These are phyloP conservation scores for Magnolia officinalis DNA, from an alignment of 164 flowering plant species.

Conservation along the genomic window DNA sequence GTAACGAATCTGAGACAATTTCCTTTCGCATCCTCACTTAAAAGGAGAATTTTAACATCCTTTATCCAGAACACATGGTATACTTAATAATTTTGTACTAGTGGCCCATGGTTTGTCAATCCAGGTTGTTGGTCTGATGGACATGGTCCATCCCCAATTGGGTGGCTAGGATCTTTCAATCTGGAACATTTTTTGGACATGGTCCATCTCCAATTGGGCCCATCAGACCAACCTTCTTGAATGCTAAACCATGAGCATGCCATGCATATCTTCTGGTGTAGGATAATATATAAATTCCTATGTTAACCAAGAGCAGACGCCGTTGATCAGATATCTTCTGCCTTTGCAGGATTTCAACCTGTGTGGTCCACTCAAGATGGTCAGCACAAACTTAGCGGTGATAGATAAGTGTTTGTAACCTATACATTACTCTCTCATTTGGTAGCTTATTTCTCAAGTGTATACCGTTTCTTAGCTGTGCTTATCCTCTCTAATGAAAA, in stretches of 20 bases:
- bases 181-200: background rate
- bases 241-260: background rate
- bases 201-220: background rate
- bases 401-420: background rate
- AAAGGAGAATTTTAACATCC: background rate
- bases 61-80: background rate
- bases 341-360: conserved; percentile 1
- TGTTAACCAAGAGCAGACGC: background rate
- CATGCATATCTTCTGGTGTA: background rate
- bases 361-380: background rate
- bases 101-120: background rate
- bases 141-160: background rate
- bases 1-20: background rate
- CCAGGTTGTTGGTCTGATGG: background rate
- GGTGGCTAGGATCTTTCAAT: background rate
- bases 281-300: background rate
- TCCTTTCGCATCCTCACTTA: background rate
- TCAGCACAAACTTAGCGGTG: background rate
- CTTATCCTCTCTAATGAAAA: background rate
- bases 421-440: background rate
- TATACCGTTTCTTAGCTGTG: background rate
- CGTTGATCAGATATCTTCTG: background rate
- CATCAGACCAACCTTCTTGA: too few species aligned
- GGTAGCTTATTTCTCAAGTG: background rate
- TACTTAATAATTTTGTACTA: background rate